Conservation (phyloP, 2,329 filamentous ascomycete species). For the Fusarium austroafricanum region DNA sequence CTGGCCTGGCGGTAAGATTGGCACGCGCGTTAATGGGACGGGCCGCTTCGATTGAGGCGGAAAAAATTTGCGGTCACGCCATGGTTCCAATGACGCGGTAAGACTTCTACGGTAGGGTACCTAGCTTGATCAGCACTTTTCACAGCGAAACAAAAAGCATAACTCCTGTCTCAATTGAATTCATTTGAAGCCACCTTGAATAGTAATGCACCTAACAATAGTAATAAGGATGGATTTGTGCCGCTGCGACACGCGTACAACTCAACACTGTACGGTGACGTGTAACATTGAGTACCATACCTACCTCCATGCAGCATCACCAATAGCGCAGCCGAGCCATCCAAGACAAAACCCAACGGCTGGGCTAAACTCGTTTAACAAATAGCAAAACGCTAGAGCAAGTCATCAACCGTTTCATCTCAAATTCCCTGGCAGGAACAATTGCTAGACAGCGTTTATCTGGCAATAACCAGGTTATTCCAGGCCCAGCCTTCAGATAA, state of each 20-base stretch:
- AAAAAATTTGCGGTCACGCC: constrained; percentile 18
- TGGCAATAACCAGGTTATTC: not conserved
- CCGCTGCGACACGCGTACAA: not conserved
- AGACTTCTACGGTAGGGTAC: no score
- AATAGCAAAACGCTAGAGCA: constrained; percentile 12
- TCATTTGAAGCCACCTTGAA: not conserved
- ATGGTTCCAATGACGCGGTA: not conserved
- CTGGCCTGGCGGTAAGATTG: constrained; percentile 15
- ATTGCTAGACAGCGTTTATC: not conserved
- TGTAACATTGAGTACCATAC: constrained; percentile 8
- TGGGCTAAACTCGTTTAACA: not conserved
- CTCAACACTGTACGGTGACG: constrained; percentile 15
- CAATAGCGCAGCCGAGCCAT: not conserved
- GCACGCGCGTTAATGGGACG: constrained; percentile 15
- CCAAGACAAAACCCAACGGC: constrained; percentile 1
- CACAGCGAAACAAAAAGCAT: not conserved
- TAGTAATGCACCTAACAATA: not conserved
- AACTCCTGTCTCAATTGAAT: not conserved
- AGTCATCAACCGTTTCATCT: constrained; percentile 12
- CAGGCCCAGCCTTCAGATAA: constrained; percentile 11
- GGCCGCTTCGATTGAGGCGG: constrained; percentile 8
- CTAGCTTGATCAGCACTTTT: not conserved
- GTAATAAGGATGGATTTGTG: not conserved
- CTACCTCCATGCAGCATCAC: not conserved
- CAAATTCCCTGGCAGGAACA: constrained; percentile 2